A percentile compares a stretch with the other conserved stretches of the same genome.
Conservation (phyloP, 106 monocot genomes). For the Phalaenopsis equestris region DNA sequence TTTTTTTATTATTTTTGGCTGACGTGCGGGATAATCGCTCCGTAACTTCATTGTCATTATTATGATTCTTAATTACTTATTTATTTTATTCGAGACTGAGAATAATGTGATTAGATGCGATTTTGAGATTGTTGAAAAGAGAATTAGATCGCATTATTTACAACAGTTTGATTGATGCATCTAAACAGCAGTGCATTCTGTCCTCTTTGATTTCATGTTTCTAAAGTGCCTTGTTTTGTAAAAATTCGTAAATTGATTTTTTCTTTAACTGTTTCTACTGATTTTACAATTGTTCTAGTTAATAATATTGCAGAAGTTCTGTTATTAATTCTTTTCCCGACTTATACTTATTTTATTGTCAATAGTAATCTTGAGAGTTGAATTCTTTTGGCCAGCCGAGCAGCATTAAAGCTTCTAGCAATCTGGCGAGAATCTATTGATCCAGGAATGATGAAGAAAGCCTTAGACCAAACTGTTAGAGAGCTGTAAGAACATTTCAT, state of each 20-base stretch:
- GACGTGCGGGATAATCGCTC: not conserved
- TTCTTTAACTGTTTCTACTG: not conserved
- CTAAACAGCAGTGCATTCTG: too few species aligned
- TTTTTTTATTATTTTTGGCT: not conserved
- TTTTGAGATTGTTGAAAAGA: too few species aligned
- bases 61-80: too few species aligned
- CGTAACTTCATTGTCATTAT: not conserved
- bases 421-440: too few species aligned
- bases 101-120: too few species aligned
- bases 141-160: too few species aligned
- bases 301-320: not conserved
- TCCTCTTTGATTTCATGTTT: not conserved
- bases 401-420: too few species aligned
- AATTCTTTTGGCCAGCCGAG: not conserved
- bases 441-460: conserved; percentile 73
- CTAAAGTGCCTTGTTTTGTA: not conserved
- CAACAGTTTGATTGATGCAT: too few species aligned
- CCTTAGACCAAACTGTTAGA: conserved; percentile 87
- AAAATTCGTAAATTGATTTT: not conserved
- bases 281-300: not conserved
- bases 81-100: too few species aligned
- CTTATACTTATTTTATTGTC: not conserved
- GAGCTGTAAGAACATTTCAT: conserved; percentile 53
- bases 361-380: not conserved
- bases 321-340: not conserved